phyloP scores from a whole-genome alignment of 805 yeast genomes.

The Suhomyces vadensis region DNA sequence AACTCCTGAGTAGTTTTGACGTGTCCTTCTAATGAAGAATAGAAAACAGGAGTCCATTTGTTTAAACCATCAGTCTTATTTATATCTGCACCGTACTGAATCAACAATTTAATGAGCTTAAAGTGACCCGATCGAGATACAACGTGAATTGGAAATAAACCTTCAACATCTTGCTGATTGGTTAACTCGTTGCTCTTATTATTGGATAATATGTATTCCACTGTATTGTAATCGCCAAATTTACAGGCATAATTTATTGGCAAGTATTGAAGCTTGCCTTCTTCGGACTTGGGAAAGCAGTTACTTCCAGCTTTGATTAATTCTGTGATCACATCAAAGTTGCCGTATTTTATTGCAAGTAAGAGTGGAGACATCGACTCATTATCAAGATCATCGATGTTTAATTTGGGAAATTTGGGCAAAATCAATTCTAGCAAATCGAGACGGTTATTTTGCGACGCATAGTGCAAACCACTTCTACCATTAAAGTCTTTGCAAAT shows the following conservation, averaged over 20 bases:
- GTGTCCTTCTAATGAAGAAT: conserved; percentile 86
- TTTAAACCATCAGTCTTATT: conserved; percentile 82
- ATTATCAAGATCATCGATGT: conserved; percentile 59
- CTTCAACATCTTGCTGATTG: conserved; percentile 78
- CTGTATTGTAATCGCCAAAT: conserved; percentile 71
- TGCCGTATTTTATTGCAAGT: conserved; percentile 71
- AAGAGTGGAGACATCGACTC: conserved; percentile 82
- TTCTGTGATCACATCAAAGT: conserved; percentile 43
- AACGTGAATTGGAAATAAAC: conserved; percentile 83
- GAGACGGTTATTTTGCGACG: conserved; percentile 57
- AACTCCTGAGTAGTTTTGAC: conserved; percentile 66
- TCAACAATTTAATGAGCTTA: conserved; percentile 64
- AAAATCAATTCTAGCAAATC: conserved; percentile 46
- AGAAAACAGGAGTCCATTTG: conserved; percentile 92
- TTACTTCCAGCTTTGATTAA: conserved; percentile 37
- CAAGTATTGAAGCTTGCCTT: conserved; percentile 59
- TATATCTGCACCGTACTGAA: conserved; percentile 69
- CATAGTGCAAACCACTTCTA: conserved; percentile 84
- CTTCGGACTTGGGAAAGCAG: conserved; percentile 47
- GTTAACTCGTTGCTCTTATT: conserved; percentile 22
- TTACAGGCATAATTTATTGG: conserved; percentile 88
- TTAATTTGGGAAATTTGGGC: conserved; percentile 33
- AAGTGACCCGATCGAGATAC: conserved; percentile 82
- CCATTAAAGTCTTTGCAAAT: conserved; percentile 63
- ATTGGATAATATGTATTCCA: conserved; percentile 57